Percentiles rank a stretch among this genome's conserved stretches.
Conservation (phyloP, 2,329 filamentous ascomycete species). For the Fusarium torreyae region DNA sequence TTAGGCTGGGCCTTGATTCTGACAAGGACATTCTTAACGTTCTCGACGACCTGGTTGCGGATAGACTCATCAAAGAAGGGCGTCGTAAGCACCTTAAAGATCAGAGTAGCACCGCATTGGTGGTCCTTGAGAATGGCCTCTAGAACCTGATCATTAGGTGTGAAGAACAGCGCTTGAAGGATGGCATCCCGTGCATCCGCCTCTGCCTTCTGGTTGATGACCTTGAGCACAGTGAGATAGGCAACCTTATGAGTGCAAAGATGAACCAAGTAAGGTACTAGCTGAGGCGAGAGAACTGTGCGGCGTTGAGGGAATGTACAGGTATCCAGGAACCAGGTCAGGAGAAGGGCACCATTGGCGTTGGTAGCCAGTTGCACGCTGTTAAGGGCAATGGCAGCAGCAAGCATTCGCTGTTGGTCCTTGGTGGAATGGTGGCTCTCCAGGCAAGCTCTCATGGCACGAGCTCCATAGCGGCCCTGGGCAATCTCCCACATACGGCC, state of each 20-base stretch:
- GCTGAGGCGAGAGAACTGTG: constrained; percentile 89
- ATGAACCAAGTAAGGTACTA: constrained; percentile 93
- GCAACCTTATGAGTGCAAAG: constrained; percentile 99
- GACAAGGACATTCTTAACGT: constrained; percentile 88
- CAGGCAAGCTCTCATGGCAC: constrained; percentile 95
- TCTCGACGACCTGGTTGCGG: constrained; percentile 89
- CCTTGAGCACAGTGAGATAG: constrained; percentile 96
- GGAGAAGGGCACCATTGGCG: constrained; percentile 90
- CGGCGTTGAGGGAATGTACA: constrained; percentile 95
- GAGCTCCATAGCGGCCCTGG: constrained; percentile 93
- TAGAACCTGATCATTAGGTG: constrained; percentile 85
- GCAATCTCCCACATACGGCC: constrained; percentile 93
- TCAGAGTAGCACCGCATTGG: constrained; percentile 91
- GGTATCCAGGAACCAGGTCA: constrained; percentile 98
- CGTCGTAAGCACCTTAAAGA: constrained; percentile 98
- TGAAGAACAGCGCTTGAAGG: constrained; percentile 92
- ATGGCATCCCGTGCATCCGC: constrained; percentile 92
- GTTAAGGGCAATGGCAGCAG: constrained; percentile 94
- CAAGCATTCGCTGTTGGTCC: constrained; percentile 95
- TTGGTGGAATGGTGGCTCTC: constrained; percentile 97
- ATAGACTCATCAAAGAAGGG: constrained; percentile 97
- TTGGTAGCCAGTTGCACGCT: constrained; percentile 97
- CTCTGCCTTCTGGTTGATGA: constrained; percentile 98
- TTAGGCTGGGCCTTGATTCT: constrained; percentile 93
- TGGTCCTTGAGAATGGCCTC: constrained; percentile 94